Percentiles rank a stretch among this genome's conserved stretches.
Evolutionary conservation across 2,329 filamentous ascomycete species (phyloP).

Genomic region (Periconia sp.): DNA sequence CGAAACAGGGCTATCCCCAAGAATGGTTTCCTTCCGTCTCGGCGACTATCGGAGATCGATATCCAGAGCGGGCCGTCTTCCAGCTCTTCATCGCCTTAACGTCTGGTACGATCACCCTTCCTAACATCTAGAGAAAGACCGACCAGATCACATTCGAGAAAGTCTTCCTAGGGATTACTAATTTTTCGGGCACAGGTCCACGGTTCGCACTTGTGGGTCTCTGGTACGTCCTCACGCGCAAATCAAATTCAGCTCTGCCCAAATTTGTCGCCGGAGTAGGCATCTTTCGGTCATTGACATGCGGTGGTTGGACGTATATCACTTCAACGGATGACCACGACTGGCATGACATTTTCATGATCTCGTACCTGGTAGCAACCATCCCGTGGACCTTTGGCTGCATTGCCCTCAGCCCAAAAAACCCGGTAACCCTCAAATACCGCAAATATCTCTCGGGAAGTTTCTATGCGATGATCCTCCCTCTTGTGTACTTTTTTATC

Average conservation of each 20-base stretch:
- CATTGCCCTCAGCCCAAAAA: slow-evolving; percentile 82
- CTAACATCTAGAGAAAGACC: too few relatives aligned
- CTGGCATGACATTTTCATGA: slow-evolving; percentile 99
- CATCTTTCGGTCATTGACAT: slow-evolving; percentile 85
- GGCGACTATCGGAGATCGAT: slow-evolving; percentile 94
- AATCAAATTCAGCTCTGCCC: slow-evolving; percentile 72
- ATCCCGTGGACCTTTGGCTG: slow-evolving; percentile 95
- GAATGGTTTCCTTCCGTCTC: slow-evolving; percentile 98
- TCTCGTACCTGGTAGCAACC: slow-evolving; percentile 91
- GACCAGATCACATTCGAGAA: too few relatives aligned
- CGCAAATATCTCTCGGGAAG: slow-evolving; percentile 78
- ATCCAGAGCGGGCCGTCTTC: slow-evolving; percentile 95
- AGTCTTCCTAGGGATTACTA: neutral
- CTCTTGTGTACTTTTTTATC: slow-evolving; percentile 94
- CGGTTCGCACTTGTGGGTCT: slow-evolving; percentile 87
- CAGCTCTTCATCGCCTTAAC: slow-evolving; percentile 97
- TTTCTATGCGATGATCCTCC: slow-evolving; percentile 90
- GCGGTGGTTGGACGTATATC: slow-evolving; percentile 97
- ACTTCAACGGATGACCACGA: slow-evolving; percentile 98
- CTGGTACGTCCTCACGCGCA: slow-evolving; percentile 86
- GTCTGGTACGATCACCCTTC: slow-evolving; percentile 61
- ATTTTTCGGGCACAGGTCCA: slow-evolving; percentile 62
- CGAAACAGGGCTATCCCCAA: slow-evolving; percentile 60
- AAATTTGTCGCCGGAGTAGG: slow-evolving; percentile 80
- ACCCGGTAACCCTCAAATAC: slow-evolving; percentile 80